Conservation (phyloP, 441 rosid species). For the Raphanus hybrid region DNA sequence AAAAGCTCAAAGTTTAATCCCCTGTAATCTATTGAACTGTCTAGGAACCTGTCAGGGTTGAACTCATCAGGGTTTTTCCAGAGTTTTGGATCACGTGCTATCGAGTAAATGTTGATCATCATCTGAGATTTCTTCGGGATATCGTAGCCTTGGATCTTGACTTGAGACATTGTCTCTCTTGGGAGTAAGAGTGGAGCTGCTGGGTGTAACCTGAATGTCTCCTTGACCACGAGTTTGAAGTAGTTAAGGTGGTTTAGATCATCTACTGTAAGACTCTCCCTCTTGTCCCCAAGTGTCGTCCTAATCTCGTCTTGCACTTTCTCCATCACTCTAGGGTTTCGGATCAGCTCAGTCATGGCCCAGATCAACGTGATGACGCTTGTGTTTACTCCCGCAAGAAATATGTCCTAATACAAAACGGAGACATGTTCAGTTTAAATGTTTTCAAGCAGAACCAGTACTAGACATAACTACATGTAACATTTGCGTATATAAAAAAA, state of each 20-base stretch:
- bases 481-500: not conserved
- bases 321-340: conserved; percentile 49
- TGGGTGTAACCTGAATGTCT: conserved; percentile 58
- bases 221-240: conserved; percentile 52
- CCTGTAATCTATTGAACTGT: not conserved
- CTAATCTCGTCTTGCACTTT: conserved; percentile 55
- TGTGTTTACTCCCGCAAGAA: conserved; percentile 59
- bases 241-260: conserved; percentile 48
- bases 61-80: conserved; percentile 8
- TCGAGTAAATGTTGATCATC: conserved; percentile 10
- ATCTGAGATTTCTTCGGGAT: conserved; percentile 4
- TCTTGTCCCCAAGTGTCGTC: conserved; percentile 44
- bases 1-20: not conserved
- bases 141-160: conserved; percentile 33
- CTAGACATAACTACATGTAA: not conserved
- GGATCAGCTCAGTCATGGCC: conserved; percentile 52
- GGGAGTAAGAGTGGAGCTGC: conserved; percentile 53
- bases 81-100: not conserved
- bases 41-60: not conserved
- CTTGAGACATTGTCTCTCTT: conserved; percentile 43
- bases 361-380: conserved; percentile 51
- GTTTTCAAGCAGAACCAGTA: not conserved
- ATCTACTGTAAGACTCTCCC: conserved; percentile 48
- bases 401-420: conserved; percentile 46
- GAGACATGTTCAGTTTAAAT: not conserved